These are phyloP conservation scores for Ocimum tenuiflorum DNA, from an alignment of 257 asterid genomes.

Conservation along the genomic window DNA sequence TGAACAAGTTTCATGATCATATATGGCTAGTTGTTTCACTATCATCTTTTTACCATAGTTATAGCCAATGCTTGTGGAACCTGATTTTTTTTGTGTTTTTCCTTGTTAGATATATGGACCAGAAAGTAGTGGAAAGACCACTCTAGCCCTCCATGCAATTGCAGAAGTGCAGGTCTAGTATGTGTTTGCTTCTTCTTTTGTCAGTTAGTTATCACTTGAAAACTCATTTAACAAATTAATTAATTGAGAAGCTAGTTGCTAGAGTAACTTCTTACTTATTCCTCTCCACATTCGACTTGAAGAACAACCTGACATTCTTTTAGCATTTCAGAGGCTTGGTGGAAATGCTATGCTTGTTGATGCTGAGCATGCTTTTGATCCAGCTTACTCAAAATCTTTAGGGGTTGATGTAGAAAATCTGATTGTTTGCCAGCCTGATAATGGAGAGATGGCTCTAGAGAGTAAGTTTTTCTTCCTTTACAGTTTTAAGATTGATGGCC, in stretches of 20 bases:
- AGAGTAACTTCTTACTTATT: slow-evolving; percentile 6
- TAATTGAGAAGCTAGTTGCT: slow-evolving; percentile 5
- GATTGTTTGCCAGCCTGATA: slow-evolving; percentile 99
- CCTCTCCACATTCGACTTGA: slow-evolving; percentile 2
- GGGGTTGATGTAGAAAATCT: slow-evolving; percentile 96
- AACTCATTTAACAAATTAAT: not conserved
- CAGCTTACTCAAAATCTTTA: slow-evolving; percentile 83
- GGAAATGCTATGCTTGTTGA: slow-evolving; percentile 99
- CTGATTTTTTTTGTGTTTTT: slow-evolving; percentile 12
- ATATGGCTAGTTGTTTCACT: not conserved
- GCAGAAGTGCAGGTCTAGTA: slow-evolving; percentile 98
- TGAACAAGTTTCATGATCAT: not conserved
- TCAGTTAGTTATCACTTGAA: slow-evolving; percentile 5
- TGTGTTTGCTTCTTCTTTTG: slow-evolving; percentile 33
- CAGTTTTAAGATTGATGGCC: not conserved
- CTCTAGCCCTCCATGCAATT: slow-evolving; percentile 96
- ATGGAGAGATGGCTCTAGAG: slow-evolving; percentile 99
- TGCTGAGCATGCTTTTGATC: slow-evolving; percentile 99
- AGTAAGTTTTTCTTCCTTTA: slow-evolving; percentile 41
- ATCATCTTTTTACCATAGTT: not conserved
- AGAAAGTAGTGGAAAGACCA: slow-evolving; percentile 99
- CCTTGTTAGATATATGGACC: slow-evolving; percentile 83
- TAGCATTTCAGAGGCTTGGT: slow-evolving; percentile 63
- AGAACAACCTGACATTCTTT: slow-evolving; percentile 19
- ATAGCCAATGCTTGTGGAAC: slow-evolving; percentile 4